These are phyloP conservation scores for Rhododendron griersonianum DNA, from an alignment of 148 eudicot species.

Conservation along the genomic window DNA sequence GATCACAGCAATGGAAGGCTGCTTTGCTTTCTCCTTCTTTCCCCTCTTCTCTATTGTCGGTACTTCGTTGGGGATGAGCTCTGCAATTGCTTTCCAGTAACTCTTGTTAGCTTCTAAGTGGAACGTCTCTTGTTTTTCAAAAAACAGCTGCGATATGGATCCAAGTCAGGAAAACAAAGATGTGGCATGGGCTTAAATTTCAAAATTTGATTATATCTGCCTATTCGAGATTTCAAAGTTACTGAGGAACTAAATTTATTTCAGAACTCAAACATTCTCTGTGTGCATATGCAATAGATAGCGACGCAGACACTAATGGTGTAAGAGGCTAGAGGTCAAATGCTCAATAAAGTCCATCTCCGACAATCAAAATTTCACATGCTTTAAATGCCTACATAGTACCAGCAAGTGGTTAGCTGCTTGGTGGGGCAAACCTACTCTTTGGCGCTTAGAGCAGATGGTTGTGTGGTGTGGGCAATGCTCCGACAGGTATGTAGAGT, in stretches of 20 bases:
- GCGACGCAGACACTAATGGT: too few species aligned
- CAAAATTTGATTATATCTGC: too few species aligned
- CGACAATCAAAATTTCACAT: not conserved
- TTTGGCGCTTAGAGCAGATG: not conserved
- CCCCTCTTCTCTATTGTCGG: slow-evolving; percentile 53
- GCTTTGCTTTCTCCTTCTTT: slow-evolving; percentile 61
- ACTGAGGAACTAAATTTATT: too few species aligned
- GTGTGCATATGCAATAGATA: too few species aligned
- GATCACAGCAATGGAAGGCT: slow-evolving; percentile 52
- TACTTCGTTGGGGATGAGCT: slow-evolving; percentile 69
- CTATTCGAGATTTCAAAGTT: too few species aligned
- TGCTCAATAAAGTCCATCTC: not conserved
- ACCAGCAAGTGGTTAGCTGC: too few species aligned
- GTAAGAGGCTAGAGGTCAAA: not conserved
- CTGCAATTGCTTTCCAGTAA: slow-evolving; percentile 76
- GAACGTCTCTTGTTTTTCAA: slow-evolving; percentile 52
- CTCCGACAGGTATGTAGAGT: not conserved
- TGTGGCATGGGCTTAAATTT: too few species aligned
- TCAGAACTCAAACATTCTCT: too few species aligned
- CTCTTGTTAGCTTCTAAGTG: slow-evolving; percentile 60
- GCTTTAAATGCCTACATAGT: not conserved
- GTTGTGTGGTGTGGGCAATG: not conserved
- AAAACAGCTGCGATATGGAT: slow-evolving; percentile 49
- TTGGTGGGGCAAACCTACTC: not conserved
- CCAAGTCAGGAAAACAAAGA: too few species aligned